Conservation (phyloP, 1,284 basidiomycete genomes). For the Ganoderma leucocontextum region DNA sequence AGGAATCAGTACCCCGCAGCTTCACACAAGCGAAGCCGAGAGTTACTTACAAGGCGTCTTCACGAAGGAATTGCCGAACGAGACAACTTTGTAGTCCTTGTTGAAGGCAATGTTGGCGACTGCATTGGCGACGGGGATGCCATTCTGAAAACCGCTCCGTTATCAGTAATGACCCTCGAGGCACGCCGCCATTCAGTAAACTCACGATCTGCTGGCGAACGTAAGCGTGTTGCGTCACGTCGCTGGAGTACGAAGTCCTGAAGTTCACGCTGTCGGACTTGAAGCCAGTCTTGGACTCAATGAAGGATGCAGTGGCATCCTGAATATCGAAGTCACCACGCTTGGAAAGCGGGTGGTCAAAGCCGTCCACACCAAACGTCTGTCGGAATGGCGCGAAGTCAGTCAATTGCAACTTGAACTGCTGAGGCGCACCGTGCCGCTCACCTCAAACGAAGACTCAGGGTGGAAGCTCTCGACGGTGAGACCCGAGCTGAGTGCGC, state of each 20-base stretch:
- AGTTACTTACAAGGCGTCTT: slow-evolving; percentile 39
- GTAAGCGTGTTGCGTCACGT: slow-evolving; percentile 46
- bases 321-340: slow-evolving; percentile 40
- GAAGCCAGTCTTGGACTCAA: slow-evolving; percentile 38
- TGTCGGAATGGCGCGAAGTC: slow-evolving; percentile 23
- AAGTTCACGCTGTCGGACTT: slow-evolving; percentile 34
- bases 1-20: background rate
- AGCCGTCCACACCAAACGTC: slow-evolving; percentile 52
- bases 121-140: slow-evolving; percentile 53
- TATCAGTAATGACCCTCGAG: background rate
- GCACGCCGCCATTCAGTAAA: background rate
- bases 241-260: slow-evolving; percentile 40
- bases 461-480: slow-evolving; percentile 53
- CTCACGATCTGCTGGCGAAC: slow-evolving; percentile 43
- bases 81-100: slow-evolving; percentile 49
- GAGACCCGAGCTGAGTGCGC: slow-evolving; percentile 45
- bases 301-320: slow-evolving; percentile 41
- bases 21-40: no score
- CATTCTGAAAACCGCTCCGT: slow-evolving; percentile 40
- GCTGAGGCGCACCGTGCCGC: slow-evolving; percentile 7
- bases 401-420: background rate
- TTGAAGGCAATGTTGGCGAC: slow-evolving; percentile 56
- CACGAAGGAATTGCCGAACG: slow-evolving; percentile 62
- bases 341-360: slow-evolving; percentile 43
- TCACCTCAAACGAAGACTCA: slow-evolving; percentile 52